These are phyloP conservation scores for Collybia nuda DNA, from an alignment of 768 basidiomycete genomes.

Conservation along the genomic window DNA sequence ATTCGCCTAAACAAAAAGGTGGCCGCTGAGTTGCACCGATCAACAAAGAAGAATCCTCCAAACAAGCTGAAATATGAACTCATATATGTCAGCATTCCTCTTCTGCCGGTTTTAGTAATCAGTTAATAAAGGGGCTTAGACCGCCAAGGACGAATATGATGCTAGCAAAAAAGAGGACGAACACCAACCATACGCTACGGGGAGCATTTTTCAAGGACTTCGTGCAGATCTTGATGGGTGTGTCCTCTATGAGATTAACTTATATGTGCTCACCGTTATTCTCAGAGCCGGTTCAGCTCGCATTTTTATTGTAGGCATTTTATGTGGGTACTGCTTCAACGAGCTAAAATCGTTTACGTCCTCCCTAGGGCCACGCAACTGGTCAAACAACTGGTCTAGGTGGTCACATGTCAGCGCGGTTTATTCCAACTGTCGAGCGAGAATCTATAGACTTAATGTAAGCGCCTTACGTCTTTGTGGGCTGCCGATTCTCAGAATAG, in stretches of 20 bases:
- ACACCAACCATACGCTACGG: slow-evolving; percentile 55
- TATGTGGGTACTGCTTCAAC: neutral
- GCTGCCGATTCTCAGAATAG: neutral
- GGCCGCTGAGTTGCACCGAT: slow-evolving; percentile 73
- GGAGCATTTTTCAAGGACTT: slow-evolving; percentile 85
- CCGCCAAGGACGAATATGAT: slow-evolving; percentile 80
- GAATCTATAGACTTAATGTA: slow-evolving; percentile 90
- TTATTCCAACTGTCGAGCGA: slow-evolving; percentile 95
- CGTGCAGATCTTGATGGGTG: slow-evolving; percentile 85
- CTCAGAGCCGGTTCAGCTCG: slow-evolving; percentile 64
- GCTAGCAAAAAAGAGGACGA: slow-evolving; percentile 69
- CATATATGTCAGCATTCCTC: slow-evolving; percentile 64
- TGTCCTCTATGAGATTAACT: slow-evolving; percentile 13
- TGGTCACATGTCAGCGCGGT: slow-evolving; percentile 69
- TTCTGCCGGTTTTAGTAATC: neutral
- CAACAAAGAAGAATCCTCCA: slow-evolving; percentile 95
- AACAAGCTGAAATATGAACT: slow-evolving; percentile 71
- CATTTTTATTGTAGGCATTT: slow-evolving; percentile 74
- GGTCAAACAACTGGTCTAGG: slow-evolving; percentile 87
- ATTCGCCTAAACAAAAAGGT: slow-evolving; percentile 68
- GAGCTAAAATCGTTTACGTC: neutral
- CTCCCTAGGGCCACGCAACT: slow-evolving; percentile 80
- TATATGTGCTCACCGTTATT: neutral
- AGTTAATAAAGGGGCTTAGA: slow-evolving; percentile 39
- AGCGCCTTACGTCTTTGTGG: slow-evolving; percentile 17